phyloP scores from a whole-genome alignment of 305 asterid genomes.

The Vinca major region DNA sequence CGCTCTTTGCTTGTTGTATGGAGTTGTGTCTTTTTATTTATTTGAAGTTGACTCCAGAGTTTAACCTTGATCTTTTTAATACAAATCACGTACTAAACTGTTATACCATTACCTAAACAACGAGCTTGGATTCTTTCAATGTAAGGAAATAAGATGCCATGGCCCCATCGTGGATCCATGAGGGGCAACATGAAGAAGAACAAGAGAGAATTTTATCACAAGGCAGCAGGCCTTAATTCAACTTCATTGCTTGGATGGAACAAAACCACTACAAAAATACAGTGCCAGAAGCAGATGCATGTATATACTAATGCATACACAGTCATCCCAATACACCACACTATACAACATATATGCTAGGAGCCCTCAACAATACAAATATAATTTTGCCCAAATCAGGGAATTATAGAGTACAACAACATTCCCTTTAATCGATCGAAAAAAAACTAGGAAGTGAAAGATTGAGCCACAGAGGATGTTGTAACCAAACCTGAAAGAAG shows the following conservation, averaged over 20 bases:
- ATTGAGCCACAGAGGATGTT: conserved; percentile 72
- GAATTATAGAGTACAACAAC: conserved; percentile 1
- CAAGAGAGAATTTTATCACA: not conserved
- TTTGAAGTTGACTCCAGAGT: too few species aligned
- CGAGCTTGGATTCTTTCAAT: too few species aligned
- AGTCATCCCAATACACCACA: not conserved
- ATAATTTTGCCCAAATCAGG: not conserved
- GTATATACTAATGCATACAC: not conserved
- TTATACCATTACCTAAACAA: too few species aligned
- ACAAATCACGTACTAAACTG: too few species aligned
- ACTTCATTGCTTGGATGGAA: not conserved
- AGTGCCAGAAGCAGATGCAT: not conserved
- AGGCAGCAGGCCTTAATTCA: too few species aligned
- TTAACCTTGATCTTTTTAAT: too few species aligned
- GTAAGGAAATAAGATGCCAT: not conserved
- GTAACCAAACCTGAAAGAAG: conserved; percentile 84
- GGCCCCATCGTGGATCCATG: not conserved
- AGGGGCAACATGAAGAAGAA: not conserved
- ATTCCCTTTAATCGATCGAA: too few species aligned
- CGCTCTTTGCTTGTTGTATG: too few species aligned
- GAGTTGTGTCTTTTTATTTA: too few species aligned
- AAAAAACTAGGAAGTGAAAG: conserved; percentile 12
- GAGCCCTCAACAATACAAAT: not conserved
- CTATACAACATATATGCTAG: conserved; percentile 3
- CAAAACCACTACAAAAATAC: conserved; percentile 1